Base-by-base conservation (phyloP, 306 rosid genomes). In the Corylus avellana region DNA sequence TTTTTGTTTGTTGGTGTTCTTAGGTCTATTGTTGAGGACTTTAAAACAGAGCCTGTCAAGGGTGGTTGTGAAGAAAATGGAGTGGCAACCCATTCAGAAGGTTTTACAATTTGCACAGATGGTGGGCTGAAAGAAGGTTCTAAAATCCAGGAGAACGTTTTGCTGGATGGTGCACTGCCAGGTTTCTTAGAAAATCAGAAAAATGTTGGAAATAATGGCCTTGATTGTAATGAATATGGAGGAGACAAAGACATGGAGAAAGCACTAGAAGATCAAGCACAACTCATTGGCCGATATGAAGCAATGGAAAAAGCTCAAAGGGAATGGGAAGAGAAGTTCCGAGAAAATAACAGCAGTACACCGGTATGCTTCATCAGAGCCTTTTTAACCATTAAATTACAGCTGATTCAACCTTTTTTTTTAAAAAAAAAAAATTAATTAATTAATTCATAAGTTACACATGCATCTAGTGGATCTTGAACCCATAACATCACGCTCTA, bases 241-340 rank as follows among this genome's bases (percentile, higher is more conserved):
- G 78, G 70, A 80, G 93, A 78, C 16, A 81, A 73, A 80, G 90
- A 85, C 86, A 92, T 92, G 96, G 91, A 90, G 76, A 86, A 89
- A 83, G 93, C 98, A 72, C 88, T 95, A 74, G 84, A 92, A 82
- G 88, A 84, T 75, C 98, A 85, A 72, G 94, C 91, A 37, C 90
- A 87, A 80, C 98, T 91, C 66, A 88, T 95, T 82, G 95, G 86
- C 62, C 89, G 48, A 74, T 88, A 90, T 85, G 96, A 90, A 89
- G 96, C 90, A 81, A 89, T 95, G 98, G 98, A 92, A 74, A 88
- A 90, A 83, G 95, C 91, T 83, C 98, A 95, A 84, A 89, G 92
- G 72, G 92, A 91, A 67, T 92, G 98, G 98, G 98, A 95, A 86
- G 97, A 95, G 87, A 95, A 90, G 87, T 92, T 81, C 82, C 89